Evolutionary conservation across 352 stramenopile genomes (phyloP), one percentile per base, ranked within the genome.

Genomic region (Pythium sukuiense): DNA sequence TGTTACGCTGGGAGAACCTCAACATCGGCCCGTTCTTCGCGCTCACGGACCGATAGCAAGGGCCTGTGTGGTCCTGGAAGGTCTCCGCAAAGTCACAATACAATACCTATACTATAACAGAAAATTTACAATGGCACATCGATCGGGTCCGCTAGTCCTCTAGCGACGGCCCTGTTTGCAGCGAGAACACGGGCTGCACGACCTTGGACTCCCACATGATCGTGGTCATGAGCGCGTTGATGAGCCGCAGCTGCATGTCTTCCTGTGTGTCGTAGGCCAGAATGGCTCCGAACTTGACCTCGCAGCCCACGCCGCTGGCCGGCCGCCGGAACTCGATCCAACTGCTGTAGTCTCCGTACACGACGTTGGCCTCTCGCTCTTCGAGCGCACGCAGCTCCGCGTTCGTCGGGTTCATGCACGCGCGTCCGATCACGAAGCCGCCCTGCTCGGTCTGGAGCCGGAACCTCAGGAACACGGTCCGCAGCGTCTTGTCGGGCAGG

Each of bases 201-300:
- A 87, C 69, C 29, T 72, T 73, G 39, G 73, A 72, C 68, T 89
- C 81, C 81, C 79, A 88, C 49, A 77, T 73, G 70, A 88, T 49
- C 20, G 63, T 71, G 11, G 63, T 74, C 68, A 55, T 69, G 52
- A 68, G 59, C 24, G 63, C 63, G 50, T 71, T 67, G 29, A 69
- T 64, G 63, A 71, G 59, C 58, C 68, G 66, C 60, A 69, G 41
- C 60, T 68, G 61, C 46, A 69, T 61, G 33, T 74, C 68, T 30
- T 88, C 76, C 49, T 88, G 77, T 26, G 77, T 87, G 63, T 87
- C 77, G 69, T 87, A 88, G 65, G 80, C 77, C 9, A 79, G 77
- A 20, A 79, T 73, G 27, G 76, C 79, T 35, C 84, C 77, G 65
- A 89, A 89, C 65, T 87, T 88, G 71, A 89, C 77, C 29, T 76